Conservation (phyloP, 176 grass and related monocot species). For the Poa pratensis region DNA sequence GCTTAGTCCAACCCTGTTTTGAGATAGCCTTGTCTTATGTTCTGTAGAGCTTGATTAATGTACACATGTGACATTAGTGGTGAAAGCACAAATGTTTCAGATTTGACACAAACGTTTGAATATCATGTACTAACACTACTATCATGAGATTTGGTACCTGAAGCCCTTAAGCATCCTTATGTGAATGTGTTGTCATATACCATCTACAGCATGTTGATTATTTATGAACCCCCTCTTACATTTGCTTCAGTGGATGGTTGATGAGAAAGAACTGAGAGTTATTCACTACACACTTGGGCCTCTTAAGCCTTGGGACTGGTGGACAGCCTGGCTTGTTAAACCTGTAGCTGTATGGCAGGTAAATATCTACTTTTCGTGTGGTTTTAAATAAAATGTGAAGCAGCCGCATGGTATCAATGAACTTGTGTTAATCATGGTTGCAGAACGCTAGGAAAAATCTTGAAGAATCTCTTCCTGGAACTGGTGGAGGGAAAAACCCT, state of each 20-base stretch:
- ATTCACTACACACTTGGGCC: conserved; percentile 96
- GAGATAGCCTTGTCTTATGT: background rate
- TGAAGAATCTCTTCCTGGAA: conserved; percentile 89
- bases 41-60: conserved; percentile 14
- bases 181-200: background rate
- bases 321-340: conserved; percentile 92
- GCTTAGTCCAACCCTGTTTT: conserved; percentile 32
- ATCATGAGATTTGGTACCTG: conserved; percentile 13
- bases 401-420: conserved; percentile 26
- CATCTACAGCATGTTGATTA: background rate
- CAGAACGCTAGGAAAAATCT: conserved; percentile 77
- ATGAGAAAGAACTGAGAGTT: conserved; percentile 88
- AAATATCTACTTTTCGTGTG: conserved; percentile 40
- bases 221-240: conserved; percentile 33
- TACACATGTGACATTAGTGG: background rate
- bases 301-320: conserved; percentile 99
- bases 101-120: conserved; percentile 3
- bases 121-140: background rate
- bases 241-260: conserved; percentile 92
- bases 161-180: background rate
- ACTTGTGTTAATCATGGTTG: conserved; percentile 39
- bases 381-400: conserved; percentile 11
- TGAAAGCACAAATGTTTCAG: background rate
- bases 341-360: conserved; percentile 98
- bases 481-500: conserved; percentile 74